phyloP scores from a whole-genome alignment of 805 yeast genomes.

The Metschnikowia proteae region DNA sequence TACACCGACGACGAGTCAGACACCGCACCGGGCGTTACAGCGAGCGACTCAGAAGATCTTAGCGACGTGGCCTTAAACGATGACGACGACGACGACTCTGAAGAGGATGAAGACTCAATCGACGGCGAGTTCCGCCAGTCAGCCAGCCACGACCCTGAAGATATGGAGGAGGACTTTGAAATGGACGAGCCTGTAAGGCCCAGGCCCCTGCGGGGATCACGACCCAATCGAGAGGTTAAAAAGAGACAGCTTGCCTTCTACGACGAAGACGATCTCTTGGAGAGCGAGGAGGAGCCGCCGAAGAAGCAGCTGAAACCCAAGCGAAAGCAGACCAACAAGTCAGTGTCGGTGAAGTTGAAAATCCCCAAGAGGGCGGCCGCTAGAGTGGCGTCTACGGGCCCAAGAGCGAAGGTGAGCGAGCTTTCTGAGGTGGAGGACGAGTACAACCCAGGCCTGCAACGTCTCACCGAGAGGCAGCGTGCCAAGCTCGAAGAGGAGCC shows the following conservation, averaged over 20 bases:
- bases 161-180: constrained; percentile 10
- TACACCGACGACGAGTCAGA: constrained; percentile 17
- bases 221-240: constrained; percentile 25
- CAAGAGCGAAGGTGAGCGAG: constrained; percentile 7
- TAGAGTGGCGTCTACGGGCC: background rate
- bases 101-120: constrained; percentile 9
- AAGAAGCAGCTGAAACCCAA: constrained; percentile 1
- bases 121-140: constrained; percentile 6
- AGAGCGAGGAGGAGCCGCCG: constrained; percentile 23
- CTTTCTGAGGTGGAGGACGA: constrained; percentile 43
- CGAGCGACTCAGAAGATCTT: constrained; percentile 16
- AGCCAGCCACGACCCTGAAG: constrained; percentile 6
- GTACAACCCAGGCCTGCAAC: constrained; percentile 44
- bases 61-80: constrained; percentile 14
- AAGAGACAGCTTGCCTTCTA: constrained; percentile 38
- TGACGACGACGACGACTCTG: constrained; percentile 9
- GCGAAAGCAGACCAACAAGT: constrained; percentile 16
- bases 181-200: constrained; percentile 8
- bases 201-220: constrained; percentile 10
- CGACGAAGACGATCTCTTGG: constrained; percentile 32
- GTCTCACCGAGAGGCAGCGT: constrained; percentile 57
- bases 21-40: constrained; percentile 1
- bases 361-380: constrained; percentile 13
- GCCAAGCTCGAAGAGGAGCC: constrained; percentile 37
- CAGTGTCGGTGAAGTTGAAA: constrained; percentile 13